These are phyloP conservation scores for Inosperma sp. DNA, from an alignment of 768 basidiomycete species.

Conservation along the genomic window DNA sequence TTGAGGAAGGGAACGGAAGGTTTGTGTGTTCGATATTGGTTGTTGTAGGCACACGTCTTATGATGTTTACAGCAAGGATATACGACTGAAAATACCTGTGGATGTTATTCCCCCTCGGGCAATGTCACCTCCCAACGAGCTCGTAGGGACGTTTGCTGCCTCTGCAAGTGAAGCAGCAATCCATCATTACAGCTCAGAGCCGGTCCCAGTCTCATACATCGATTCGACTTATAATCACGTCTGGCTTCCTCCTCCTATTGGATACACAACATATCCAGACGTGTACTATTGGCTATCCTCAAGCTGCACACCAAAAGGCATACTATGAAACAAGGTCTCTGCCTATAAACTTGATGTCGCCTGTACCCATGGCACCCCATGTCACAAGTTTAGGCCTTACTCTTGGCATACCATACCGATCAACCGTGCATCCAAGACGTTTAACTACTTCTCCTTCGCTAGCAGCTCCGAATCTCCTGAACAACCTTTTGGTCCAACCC, in stretches of 20 bases:
- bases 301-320: neutral
- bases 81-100: slow-evolving; percentile 59
- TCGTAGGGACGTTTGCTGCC: neutral
- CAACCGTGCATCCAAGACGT: neutral
- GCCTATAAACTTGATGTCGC: slow-evolving; percentile 32
- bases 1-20: slow-evolving; percentile 63
- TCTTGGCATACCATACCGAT: neutral
- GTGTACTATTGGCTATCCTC: neutral
- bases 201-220: slow-evolving; percentile 34
- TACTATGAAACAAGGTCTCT: no score
- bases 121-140: slow-evolving; percentile 37
- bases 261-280: neutral
- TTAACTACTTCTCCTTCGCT: slow-evolving; percentile 9
- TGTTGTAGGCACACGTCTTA: neutral
- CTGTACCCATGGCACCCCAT: slow-evolving; percentile 8
- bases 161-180: slow-evolving; percentile 8
- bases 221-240: slow-evolving; percentile 42
- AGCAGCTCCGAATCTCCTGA: slow-evolving; percentile 14
- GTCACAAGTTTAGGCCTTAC: slow-evolving; percentile 2
- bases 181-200: slow-evolving; percentile 33
- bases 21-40: slow-evolving; percentile 29
- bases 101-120: slow-evolving; percentile 61
- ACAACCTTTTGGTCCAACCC: slow-evolving; percentile 21
- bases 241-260: slow-evolving; percentile 41
- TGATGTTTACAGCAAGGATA: slow-evolving; percentile 54